A percentile compares a stretch with the other conserved stretches of the same genome.
These are phyloP conservation scores for Lophiostoma macrostomum DNA, from an alignment of 495 filamentous ascomycete species.

Conservation along the genomic window DNA sequence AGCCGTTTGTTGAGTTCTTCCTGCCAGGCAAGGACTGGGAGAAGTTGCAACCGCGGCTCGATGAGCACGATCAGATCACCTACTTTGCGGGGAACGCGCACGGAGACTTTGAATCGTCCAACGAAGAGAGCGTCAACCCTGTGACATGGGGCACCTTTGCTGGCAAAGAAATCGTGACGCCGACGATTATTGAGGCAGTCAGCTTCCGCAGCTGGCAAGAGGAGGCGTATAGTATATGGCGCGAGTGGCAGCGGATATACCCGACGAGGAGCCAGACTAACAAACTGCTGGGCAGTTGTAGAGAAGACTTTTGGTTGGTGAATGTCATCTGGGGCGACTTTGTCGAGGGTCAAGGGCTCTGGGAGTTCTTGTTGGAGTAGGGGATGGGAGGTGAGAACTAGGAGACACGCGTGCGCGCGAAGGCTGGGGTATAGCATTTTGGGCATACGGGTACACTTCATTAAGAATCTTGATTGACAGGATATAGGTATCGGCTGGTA, in stretches of 20 bases:
- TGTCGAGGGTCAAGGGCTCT: slow-evolving; percentile 62
- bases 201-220: slow-evolving; percentile 94
- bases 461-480: no score
- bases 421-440: no score
- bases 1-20: slow-evolving; percentile 97
- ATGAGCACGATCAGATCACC: slow-evolving; percentile 59
- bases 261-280: slow-evolving; percentile 61
- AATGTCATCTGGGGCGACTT: slow-evolving; percentile 89
- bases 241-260: slow-evolving; percentile 88
- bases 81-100: slow-evolving; percentile 79
- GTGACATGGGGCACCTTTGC: slow-evolving; percentile 97
- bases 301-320: slow-evolving; percentile 75
- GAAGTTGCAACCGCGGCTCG: slow-evolving; percentile 59
- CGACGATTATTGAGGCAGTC: slow-evolving; percentile 95
- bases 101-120: slow-evolving; percentile 69
- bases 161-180: slow-evolving; percentile 94
- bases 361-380: slow-evolving; percentile 46
- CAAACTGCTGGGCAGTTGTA: slow-evolving; percentile 62
- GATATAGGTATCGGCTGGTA: no score
- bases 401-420: no score
- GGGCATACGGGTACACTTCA: no score
- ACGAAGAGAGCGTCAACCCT: slow-evolving; percentile 72
- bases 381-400: not conserved
- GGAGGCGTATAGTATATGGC: slow-evolving; percentile 94
- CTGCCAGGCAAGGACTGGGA: slow-evolving; percentile 67